phyloP scores from a whole-genome alignment of 2,329 filamentous ascomycete species.

The Trichoderma gracile region DNA sequence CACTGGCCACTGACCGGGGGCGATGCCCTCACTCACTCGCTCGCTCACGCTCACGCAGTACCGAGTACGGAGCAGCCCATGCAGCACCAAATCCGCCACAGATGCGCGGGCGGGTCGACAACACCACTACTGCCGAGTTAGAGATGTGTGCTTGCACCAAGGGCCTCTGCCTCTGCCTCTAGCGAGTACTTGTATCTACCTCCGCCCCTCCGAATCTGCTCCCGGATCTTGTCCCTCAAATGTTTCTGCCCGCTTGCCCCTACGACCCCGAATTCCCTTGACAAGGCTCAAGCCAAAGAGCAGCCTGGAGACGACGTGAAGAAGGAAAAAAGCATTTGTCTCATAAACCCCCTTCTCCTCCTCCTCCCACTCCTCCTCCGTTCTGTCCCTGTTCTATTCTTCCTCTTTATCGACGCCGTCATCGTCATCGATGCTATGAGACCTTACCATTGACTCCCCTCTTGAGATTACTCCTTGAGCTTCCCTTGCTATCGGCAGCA shows the following conservation, averaged over 20 bases:
- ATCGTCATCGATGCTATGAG: conserved; percentile 10
- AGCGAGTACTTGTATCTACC: conserved; percentile 27
- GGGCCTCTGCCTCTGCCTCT: conserved; percentile 25
- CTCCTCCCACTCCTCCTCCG: background rate
- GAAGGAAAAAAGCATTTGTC: conserved; percentile 18
- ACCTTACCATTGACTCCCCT: background rate
- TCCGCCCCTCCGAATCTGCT: conserved; percentile 24
- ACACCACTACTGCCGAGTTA: conserved; percentile 26
- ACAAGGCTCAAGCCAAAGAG: conserved; percentile 5
- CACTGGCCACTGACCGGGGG: conserved; percentile 7
- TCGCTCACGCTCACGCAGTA: conserved; percentile 1
- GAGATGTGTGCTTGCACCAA: conserved; percentile 16
- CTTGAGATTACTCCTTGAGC: background rate
- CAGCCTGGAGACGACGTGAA: conserved; percentile 1
- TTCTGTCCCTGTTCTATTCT: background rate
- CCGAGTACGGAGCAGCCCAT: conserved; percentile 13
- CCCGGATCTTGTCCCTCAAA: conserved; percentile 21
- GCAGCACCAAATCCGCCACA: conserved; percentile 21
- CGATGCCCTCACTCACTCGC: conserved; percentile 16
- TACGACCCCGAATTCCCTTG: conserved; percentile 16
- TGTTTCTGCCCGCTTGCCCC: conserved; percentile 19
- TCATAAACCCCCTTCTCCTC: conserved; percentile 21
- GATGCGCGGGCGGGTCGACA: conserved; percentile 27
- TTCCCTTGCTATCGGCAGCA: background rate
- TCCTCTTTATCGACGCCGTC: conserved; percentile 6